These are phyloP conservation scores for Rhynchospora tenuis DNA, from an alignment of 176 grass and related monocot species.

Conservation along the genomic window DNA sequence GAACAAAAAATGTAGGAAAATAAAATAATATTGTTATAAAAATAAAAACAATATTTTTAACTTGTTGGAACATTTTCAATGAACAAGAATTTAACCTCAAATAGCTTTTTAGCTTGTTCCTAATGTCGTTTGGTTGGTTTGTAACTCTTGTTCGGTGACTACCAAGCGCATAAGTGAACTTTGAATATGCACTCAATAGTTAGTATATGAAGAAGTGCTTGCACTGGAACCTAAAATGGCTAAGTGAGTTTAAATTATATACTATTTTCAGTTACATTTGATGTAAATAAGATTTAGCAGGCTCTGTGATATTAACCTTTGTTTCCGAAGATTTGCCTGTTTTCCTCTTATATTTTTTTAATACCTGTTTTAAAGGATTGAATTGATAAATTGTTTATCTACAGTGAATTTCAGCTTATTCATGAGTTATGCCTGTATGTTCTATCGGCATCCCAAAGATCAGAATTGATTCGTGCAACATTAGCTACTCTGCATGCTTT, in stretches of 20 bases:
- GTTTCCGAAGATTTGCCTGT: neutral
- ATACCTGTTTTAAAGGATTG: neutral
- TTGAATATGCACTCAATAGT: neutral
- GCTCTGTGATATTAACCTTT: neutral
- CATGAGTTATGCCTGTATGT: constrained; percentile 99
- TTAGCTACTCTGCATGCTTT: constrained; percentile 98
- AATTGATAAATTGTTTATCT: constrained; percentile 17
- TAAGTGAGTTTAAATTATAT: neutral
- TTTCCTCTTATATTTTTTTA: neutral
- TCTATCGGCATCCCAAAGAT: constrained; percentile 85
- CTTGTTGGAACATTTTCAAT: too few species aligned
- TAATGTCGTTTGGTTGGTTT: too few species aligned
- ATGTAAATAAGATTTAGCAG: neutral
- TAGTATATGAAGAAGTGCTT: neutral
- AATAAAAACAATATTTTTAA: too few species aligned
- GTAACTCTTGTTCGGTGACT: too few species aligned
- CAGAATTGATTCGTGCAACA: constrained; percentile 90
- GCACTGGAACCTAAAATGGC: neutral
- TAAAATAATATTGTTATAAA: too few species aligned
- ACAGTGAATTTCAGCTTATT: constrained; percentile 96
- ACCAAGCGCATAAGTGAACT: neutral
- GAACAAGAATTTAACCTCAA: too few species aligned
- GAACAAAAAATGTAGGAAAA: too few species aligned
- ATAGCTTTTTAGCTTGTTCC: too few species aligned
- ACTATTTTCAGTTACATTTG: neutral